These are phyloP conservation scores for Trypanosoma melophagium DNA, from an alignment of 208 protist genomes.

Conservation along the genomic window DNA sequence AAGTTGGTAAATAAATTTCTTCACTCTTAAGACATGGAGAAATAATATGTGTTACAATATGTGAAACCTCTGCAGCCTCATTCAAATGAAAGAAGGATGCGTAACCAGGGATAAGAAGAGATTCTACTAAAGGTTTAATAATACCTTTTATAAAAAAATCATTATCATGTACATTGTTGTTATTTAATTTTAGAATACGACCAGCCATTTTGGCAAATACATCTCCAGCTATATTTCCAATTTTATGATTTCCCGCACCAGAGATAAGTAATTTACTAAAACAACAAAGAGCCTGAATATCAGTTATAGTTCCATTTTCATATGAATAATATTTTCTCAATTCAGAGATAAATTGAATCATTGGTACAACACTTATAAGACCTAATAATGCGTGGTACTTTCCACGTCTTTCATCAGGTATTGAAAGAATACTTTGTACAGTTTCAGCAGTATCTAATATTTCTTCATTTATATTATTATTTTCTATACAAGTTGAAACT, in stretches of 20 bases:
- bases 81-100: slow-evolving; percentile 47
- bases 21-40: slow-evolving; percentile 56
- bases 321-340: slow-evolving; percentile 30
- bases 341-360: slow-evolving; percentile 43
- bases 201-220: slow-evolving; percentile 56
- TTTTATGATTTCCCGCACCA: slow-evolving; percentile 78
- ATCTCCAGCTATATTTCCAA: slow-evolving; percentile 77
- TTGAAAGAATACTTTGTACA: slow-evolving; percentile 48
- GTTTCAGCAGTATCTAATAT: slow-evolving; percentile 26
- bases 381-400: slow-evolving; percentile 87
- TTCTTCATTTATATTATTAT: not conserved
- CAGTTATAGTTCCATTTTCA: not conserved
- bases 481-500: not conserved
- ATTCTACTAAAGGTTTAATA: slow-evolving; percentile 46
- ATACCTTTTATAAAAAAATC: slow-evolving; percentile 44
- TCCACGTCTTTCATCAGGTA: slow-evolving; percentile 72
- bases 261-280: slow-evolving; percentile 57
- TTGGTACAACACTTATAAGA: slow-evolving; percentile 50
- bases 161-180: slow-evolving; percentile 1
- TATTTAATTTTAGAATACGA: slow-evolving; percentile 19
- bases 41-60: slow-evolving; percentile 79
- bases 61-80: slow-evolving; percentile 52
- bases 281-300: slow-evolving; percentile 28
- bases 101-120: slow-evolving; percentile 56
- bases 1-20: slow-evolving; percentile 12